Base-by-base conservation (phyloP, 306 rosid genomes). In the Dicorynia guianensis region DNA sequence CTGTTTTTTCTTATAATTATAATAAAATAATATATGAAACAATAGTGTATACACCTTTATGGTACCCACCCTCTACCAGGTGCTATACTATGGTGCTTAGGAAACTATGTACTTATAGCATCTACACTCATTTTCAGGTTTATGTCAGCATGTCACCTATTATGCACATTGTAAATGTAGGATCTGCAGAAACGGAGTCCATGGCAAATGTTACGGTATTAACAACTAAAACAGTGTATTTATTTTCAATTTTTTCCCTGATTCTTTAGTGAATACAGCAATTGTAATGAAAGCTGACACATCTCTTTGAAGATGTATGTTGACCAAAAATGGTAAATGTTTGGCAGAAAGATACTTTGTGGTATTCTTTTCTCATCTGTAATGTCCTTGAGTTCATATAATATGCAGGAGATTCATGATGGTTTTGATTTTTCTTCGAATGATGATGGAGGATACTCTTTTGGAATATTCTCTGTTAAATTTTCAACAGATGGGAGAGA, bases 71-170 rank as follows among this genome's bases (percentile, higher is more conserved):
- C 36, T 67, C 30, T 59, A 19, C 25, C 34, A 12, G 61, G 59
- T 69, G 52, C 63, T 66, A 60, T 47, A 20, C 18, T 53, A 42
- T 63, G 15, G 60, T 72, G 46, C 25, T 60, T 50, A 56, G n/a
- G 50, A 44, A 42, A 25, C 6, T 39, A 44, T 63, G 67, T 35
- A 15, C 70, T 63, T 43, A 69, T 72, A 70, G 20, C 34, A 15
- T 67, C 33, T 64, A 56, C 40, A 17, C 74, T 69, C 14, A 47
- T 71, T 81, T 81, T 75, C 89, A 95, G 99, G 99, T 89, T 60
- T 95, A 95, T 84, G 92, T 97, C 59, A 95, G 99, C 77, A 95
- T 92, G 99, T 92, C 97, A 60, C 97, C 99, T 56, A 76, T 87
- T 67, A 89, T 92, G 36, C 84, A 92, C 77, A 85, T 95, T 72